Base-by-base conservation (phyloP, 2,329 filamentous ascomycete genomes). In the Pseudogymnoascus sp. region DNA sequence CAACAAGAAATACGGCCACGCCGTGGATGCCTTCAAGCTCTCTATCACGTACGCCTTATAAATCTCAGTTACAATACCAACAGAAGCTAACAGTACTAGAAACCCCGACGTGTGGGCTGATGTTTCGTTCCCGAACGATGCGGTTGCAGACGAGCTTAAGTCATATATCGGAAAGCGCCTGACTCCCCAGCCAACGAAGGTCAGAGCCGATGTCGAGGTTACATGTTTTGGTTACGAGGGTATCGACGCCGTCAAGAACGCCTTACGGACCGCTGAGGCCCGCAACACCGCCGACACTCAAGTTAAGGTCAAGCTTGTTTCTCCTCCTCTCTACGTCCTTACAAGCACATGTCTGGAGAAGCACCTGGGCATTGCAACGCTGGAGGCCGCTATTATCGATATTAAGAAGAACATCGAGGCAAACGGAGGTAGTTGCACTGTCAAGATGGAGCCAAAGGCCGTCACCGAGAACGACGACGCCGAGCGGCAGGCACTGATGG, bases 361-460 rank as follows among this genome's bases (percentile, higher is more conserved):
- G 83, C 86, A 78, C 67, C 80, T 87, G 60, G 95, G 95, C 64
- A 96, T 99, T 71, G 80, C 86, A 65, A 85, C 88, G 66, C 80
- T 99, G 69, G 91, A 96, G 76, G 88, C 91, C 73, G 91, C 95
- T 16, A 99, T 99, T 70, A 82, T 89, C 71, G 90, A 93, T 70
- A 93, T 99, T 71, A 84, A 89, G 71, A 83, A 80, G 72, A 92
- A 83, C 76, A 99, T 99, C 74, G 85, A 87, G 74, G 81, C 77
- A 52, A 84, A 89, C 0, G 90, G 90, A 61, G 95, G 95, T 65
- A 87, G 86, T 73, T 89, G 93, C 73, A 84, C 88, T 45, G 89
- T 97, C 70, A 96, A 96, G 86, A 99, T 99, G 95, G 93, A 95
- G 72, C 95, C 95, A 69, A 97, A 97, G 87, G 95, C 96, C 4